phyloP scores from a whole-genome alignment of 805 yeast genomes.

The Yamadazyma philogaea region DNA sequence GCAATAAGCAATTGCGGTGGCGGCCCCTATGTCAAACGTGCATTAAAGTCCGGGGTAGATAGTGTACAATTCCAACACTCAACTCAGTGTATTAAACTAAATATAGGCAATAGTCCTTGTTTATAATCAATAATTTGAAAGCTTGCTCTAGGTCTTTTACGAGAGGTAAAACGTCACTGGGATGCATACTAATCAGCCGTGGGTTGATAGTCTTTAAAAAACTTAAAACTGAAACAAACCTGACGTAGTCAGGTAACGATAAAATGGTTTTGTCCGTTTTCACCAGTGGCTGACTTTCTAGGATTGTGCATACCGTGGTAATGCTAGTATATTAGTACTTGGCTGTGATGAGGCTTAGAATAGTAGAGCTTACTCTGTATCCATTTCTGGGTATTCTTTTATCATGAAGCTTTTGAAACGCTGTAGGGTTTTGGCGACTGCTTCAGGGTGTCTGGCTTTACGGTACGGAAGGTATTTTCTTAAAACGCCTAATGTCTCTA shows the following conservation, averaged over 20 bases:
- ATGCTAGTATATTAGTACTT: neutral
- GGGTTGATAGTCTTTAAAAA: neutral
- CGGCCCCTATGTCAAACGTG: neutral
- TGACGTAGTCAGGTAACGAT: neutral
- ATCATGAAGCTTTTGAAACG: neutral
- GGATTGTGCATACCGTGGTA: neutral
- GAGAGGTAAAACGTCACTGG: neutral
- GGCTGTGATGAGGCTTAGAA: neutral
- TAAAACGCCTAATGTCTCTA: neutral
- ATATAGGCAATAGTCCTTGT: neutral
- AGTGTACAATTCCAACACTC: too few relatives aligned
- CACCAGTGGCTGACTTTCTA: neutral
- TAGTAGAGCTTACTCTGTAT: neutral
- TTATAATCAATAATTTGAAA: neutral
- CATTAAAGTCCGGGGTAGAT: neutral
- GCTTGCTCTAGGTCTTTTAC: neutral
- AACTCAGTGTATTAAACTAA: neutral
- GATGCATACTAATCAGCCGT: neutral
- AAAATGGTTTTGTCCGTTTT: neutral
- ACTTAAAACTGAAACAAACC: neutral
- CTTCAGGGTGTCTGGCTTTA: neutral
- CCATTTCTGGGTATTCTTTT: neutral
- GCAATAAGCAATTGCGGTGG: neutral
- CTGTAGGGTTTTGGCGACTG: neutral
- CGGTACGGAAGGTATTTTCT: neutral